These are phyloP conservation scores for Cyclanthera cordifolia DNA, from an alignment of 306 rosid genomes.

Conservation along the genomic window DNA sequence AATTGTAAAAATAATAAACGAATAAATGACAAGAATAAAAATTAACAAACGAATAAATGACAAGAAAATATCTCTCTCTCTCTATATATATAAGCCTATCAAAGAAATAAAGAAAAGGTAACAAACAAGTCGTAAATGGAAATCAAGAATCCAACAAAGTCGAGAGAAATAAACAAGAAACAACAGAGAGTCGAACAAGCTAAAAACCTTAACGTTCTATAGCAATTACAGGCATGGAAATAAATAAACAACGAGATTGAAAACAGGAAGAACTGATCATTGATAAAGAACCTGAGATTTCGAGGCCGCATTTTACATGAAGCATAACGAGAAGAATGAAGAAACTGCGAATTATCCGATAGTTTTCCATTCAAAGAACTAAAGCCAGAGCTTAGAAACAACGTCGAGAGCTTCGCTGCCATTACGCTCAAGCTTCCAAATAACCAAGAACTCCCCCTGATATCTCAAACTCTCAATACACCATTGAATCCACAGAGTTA, in stretches of 20 bases:
- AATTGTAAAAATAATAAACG: no score
- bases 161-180: background rate
- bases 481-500: background rate
- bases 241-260: background rate
- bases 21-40: no score
- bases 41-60: background rate
- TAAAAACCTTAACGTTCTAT: background rate
- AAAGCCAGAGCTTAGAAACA: slow-evolving; percentile 42
- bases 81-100: background rate
- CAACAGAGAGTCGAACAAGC: background rate
- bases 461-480: background rate
- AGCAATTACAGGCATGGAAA: background rate
- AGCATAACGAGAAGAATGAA: slow-evolving; percentile 23
- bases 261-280: background rate
- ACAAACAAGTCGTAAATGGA: background rate
- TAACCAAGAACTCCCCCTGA: background rate
- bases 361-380: slow-evolving; percentile 20
- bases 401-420: slow-evolving; percentile 50
- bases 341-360: slow-evolving; percentile 20
- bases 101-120: no score
- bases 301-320: slow-evolving; percentile 51
- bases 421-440: slow-evolving; percentile 15
- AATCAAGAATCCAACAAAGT: background rate
- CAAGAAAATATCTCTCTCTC: no score
- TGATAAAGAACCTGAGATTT: slow-evolving; percentile 32